A percentile compares a stretch with the other conserved stretches of the same genome.
These are phyloP conservation scores for Aspergillus sp. DNA, from an alignment of 2,329 filamentous ascomycete species.

Conservation along the genomic window DNA sequence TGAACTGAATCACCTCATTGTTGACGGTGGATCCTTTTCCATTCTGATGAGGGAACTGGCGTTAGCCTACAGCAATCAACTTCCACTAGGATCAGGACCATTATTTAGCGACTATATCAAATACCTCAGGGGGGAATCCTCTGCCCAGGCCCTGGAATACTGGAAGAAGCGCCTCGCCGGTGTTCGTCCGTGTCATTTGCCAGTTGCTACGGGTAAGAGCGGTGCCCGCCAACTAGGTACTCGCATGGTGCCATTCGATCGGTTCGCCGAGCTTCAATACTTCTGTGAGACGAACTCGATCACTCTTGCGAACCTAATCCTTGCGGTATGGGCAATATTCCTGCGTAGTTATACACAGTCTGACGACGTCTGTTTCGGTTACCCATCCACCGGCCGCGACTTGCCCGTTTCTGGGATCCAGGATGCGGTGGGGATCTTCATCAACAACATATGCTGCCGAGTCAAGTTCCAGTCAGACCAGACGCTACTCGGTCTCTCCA, in stretches of 20 bases:
- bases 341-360: constrained; percentile 31
- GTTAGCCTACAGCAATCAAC: constrained; percentile 31
- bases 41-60: constrained; percentile 33
- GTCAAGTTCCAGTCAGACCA: constrained; percentile 39
- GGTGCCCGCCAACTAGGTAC: constrained; percentile 9
- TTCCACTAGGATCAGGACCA: constrained; percentile 28
- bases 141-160: constrained; percentile 28
- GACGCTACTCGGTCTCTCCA: constrained; percentile 41
- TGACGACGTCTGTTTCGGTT: constrained; percentile 44
- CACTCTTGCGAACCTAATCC: constrained; percentile 38
- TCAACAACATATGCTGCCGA: constrained; percentile 57
- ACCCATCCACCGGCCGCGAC: constrained; percentile 44
- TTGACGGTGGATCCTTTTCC: constrained; percentile 37
- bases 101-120: constrained; percentile 40
- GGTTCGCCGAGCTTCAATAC: constrained; percentile 30
- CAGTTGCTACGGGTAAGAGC: constrained; percentile 4
- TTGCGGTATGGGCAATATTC: constrained; percentile 42
- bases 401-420: constrained; percentile 47
- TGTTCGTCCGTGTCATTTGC: constrained; percentile 32
- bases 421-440: constrained; percentile 50
- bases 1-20: constrained; percentile 40
- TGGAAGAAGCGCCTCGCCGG: constrained; percentile 38
- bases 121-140: constrained; percentile 29
- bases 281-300: constrained; percentile 33
- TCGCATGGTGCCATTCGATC: constrained; percentile 12